Base-by-base conservation (phyloP, 495 filamentous ascomycete species). In the Thermochaetoides thermophila region DNA sequence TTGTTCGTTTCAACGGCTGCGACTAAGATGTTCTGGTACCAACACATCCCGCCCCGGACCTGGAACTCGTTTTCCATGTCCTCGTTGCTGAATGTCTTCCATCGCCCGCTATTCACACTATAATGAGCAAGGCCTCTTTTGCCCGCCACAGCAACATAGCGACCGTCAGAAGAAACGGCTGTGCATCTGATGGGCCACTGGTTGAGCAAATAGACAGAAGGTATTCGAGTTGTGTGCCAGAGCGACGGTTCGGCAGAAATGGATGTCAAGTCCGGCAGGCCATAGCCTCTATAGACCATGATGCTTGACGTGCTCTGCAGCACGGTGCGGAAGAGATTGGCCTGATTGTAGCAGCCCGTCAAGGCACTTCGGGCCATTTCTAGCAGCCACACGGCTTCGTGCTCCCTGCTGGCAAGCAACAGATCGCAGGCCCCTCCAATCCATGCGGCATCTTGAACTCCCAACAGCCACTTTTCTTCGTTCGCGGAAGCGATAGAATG, bases 131-230 rank as follows among this genome's bases (percentile, higher is more conserved):
- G 59, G 1, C 91, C 91, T 32, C 87, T 71, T 42, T 76, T 67
- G n/a, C 91, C 91, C 5, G 91, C 89, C 19, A 99, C 77, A 3
- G 89, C 87, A 27, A 96, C 74, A 60, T 96, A 99, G 55, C 87
- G 68, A 7, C 89, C 87, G 50, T 99, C 91, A 15, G 77, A 64
- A 4, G 89, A 96, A 27, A 92, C 78, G 12, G 83, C 81, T 14
- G 75, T 78, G 38, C 73, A 79, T 38, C 77, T 73, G 34, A 99
- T 84, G 0, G 91, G 91, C 81, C 85, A 92, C 45, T 99, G 86
- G 31, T 82, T 76, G 18, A 79, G 66, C 12, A 96, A 67, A 52
- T 96, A 99, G 31, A 66, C 66, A 0, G 78, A 64, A 0, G 91
- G 91, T 35, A 95, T 79, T 49, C 82, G 80, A 1, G 84, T 76